Conservation (phyloP, 1,139 yeast species). For the Geotrichum carabidarum region DNA sequence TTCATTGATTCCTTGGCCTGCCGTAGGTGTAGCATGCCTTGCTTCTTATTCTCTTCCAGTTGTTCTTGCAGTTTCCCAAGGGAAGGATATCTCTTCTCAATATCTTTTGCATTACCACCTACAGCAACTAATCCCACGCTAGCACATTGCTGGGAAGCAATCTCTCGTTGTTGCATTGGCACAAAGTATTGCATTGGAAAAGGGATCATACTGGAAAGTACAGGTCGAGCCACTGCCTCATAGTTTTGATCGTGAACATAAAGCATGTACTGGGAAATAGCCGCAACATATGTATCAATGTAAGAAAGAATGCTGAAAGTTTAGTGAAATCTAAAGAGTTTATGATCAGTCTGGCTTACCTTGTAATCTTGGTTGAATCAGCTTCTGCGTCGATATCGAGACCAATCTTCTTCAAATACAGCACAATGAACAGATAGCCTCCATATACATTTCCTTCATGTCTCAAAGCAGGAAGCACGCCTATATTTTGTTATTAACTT, state of each 20-base stretch:
- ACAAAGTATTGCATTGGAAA: conserved; percentile 85
- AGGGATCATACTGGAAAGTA: conserved; percentile 55
- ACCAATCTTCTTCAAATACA: conserved; percentile 32
- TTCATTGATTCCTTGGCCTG: conserved; percentile 51
- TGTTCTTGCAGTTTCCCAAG: conserved; percentile 36
- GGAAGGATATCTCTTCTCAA: conserved; percentile 33
- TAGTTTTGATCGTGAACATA: conserved; percentile 60
- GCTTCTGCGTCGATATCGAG: conserved; percentile 25
- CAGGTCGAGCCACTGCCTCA: conserved; percentile 57
- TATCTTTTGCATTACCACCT: conserved; percentile 35
- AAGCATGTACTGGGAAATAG: conserved; percentile 56
- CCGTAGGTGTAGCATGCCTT: conserved; percentile 42
- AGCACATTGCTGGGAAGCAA: conserved; percentile 47
- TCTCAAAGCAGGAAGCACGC: conserved; percentile 53
- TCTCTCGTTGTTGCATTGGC: conserved; percentile 51
- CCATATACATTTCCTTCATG: conserved; percentile 36
- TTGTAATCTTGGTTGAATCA: conserved; percentile 14
- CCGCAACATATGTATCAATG: conserved; percentile 42
- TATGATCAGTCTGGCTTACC: not conserved
- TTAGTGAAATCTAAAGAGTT: conserved; percentile 21
- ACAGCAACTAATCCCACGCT: conserved; percentile 30
- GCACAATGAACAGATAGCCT: conserved; percentile 50
- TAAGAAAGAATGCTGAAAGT: conserved; percentile 39
- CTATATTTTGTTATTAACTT: conserved; percentile 25
- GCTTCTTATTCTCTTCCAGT: conserved; percentile 44